These are phyloP conservation scores for Amylostereum areolatum DNA, from an alignment of 1,284 basidiomycete genomes.

Conservation along the genomic window DNA sequence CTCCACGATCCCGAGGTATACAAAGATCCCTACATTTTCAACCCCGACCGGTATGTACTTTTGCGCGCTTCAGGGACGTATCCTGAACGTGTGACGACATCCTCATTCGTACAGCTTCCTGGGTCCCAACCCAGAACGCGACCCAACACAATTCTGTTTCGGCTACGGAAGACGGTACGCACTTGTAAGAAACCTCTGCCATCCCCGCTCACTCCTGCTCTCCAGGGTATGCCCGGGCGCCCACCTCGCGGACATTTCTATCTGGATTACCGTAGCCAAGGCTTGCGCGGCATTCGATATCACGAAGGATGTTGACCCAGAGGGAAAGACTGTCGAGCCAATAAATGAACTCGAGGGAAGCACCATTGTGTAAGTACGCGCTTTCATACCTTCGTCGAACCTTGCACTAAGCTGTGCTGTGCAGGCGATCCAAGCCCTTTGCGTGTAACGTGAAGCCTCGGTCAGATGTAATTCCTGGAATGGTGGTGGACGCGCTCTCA, in stretches of 20 bases:
- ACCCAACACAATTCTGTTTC: conserved; percentile 19
- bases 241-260: conserved; percentile 5
- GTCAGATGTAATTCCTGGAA: too few species aligned
- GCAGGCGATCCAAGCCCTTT: background rate
- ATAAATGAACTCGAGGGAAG: too few species aligned
- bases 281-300: conserved; percentile 1
- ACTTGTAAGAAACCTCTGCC: background rate
- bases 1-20: conserved; percentile 4
- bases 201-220: background rate
- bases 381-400: too few species aligned
- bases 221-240: conserved; percentile 3
- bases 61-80: conserved; percentile 14
- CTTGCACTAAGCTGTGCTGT: background rate
- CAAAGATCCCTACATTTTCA: conserved; percentile 1
- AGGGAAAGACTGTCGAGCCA: background rate
- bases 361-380: too few species aligned
- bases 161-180: conserved; percentile 25
- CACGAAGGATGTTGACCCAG: background rate
- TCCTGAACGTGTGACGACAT: conserved; percentile 2
- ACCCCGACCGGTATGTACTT: conserved; percentile 27
- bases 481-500: too few species aligned
- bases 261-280: conserved; percentile 4
- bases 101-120: conserved; percentile 22
- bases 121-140: conserved; percentile 10
- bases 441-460: background rate